A percentile compares a stretch with the other conserved stretches of the same genome.
phyloP scores from a whole-genome alignment of 148 eudicot species.

The Drosera capensis region DNA sequence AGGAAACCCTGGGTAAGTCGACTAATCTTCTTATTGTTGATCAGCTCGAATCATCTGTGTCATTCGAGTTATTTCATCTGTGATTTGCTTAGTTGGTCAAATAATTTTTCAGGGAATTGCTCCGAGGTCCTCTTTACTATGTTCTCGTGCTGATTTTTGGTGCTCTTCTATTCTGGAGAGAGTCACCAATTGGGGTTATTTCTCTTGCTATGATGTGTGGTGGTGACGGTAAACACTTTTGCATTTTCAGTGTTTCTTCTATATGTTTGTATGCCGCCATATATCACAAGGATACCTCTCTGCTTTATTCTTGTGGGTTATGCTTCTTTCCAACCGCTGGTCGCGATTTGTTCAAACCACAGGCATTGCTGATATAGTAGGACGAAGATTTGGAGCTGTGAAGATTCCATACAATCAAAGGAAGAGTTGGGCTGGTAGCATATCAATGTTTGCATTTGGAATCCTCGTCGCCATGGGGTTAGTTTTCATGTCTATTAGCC shows the following conservation, averaged over 20 bases:
- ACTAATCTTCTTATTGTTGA: neutral
- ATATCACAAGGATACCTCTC: too few species aligned
- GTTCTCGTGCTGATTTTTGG: conserved; percentile 54
- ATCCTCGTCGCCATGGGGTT: conserved; percentile 62
- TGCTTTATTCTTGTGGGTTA: neutral
- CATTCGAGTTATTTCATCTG: conserved; percentile 65
- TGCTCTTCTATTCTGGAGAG: conserved; percentile 80
- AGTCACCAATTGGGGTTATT: conserved; percentile 78
- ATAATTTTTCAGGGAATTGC: conserved; percentile 94
- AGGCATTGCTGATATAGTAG: conserved; percentile 91
- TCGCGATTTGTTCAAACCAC: neutral
- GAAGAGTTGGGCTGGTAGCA: conserved; percentile 95
- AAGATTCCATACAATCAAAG: conserved; percentile 66
- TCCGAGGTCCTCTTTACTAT: conserved; percentile 77
- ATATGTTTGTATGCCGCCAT: too few species aligned
- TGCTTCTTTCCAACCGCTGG: neutral
- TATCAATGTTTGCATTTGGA: conserved; percentile 75
- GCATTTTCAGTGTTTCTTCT: too few species aligned
- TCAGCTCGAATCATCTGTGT: too few species aligned
- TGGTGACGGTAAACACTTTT: conserved; percentile 67
- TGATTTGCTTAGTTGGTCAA: conserved; percentile 97
- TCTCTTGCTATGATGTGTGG: conserved; percentile 93
- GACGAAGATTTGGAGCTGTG: conserved; percentile 59
- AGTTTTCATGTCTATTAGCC: conserved; percentile 9
- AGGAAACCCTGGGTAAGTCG: conserved; percentile 75